Evolutionary conservation across 768 basidiomycete species (phyloP), one percentile per base, ranked within the genome.

Genomic region (Boletus speciosus): DNA sequence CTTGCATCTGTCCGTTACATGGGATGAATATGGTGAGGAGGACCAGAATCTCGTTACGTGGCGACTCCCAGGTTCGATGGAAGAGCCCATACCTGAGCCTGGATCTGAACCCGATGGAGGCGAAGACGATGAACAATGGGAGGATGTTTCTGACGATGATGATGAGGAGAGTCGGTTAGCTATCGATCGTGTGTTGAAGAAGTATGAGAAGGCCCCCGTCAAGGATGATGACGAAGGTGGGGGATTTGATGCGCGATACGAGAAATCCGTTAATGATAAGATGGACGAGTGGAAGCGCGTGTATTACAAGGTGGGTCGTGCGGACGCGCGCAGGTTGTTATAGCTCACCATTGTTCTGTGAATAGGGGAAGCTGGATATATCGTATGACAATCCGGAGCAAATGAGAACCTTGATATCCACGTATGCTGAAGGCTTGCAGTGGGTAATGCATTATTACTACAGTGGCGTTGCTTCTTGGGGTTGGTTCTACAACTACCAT

Each of bases 401-500:
- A 47, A 82, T 94, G 78, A 76, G 79, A 25, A 76, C 84, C 45
- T 75, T 99, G 50, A 78, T 82, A 12, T 94, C 79, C 65, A 81
- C 83, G 53, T 99, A 97, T 68, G 81, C 91, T 16, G 92, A 98
- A 67, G 97, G 97, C 1, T 72, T 99, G 57, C 97, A 99, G 66
- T 98, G 96, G 97, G 93, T 98, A 32, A 90, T 99, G 88, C 90
- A 93, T 66, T 99, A 99, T 71, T 99, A 99, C 69, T 98, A 98
- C 70, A 84, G 89, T 57, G 97, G 97, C 6, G 94, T 98, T 16
- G 90, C 93, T 6, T 95, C 93, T 15, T 99, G 97, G 97, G 82
- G 91, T 21, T 98, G 97, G 97, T 99, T 96, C 76, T 98, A 98
- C 73, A 77, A 95, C 70, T 98, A 98, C 69, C 96, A 99, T 67